A percentile compares a stretch with the other conserved stretches of the same genome.
phyloP scores from a whole-genome alignment of 1,284 basidiomycete genomes.

The Cryptococcus jaspeensis region DNA sequence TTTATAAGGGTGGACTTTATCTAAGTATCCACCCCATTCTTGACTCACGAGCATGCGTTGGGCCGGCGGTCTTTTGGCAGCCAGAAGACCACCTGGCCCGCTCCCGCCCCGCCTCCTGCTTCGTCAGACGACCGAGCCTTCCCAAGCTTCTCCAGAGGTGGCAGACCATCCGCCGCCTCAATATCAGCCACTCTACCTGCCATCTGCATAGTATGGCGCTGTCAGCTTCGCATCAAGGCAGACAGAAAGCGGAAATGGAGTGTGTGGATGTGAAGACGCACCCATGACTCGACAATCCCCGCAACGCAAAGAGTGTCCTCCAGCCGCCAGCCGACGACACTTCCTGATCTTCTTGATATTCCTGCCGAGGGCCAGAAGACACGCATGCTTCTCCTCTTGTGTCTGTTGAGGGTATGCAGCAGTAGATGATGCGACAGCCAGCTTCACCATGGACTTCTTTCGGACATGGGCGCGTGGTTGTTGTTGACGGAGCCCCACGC shows the following conservation, averaged over 20 bases:
- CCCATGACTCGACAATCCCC: constrained; percentile 25
- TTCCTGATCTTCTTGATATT: constrained; percentile 9
- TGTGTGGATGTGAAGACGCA: not conserved
- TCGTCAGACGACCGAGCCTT: not conserved
- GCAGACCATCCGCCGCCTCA: not conserved
- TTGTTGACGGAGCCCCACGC: constrained; percentile 9
- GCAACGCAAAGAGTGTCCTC: constrained; percentile 25
- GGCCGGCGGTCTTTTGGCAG: constrained; percentile 7
- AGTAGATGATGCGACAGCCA: not conserved
- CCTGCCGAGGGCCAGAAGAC: constrained; percentile 38
- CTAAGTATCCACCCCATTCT: too few relatives aligned
- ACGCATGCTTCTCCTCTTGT: constrained; percentile 15
- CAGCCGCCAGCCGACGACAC: constrained; percentile 31
- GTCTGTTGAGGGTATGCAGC: too few relatives aligned
- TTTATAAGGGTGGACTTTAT: too few relatives aligned
- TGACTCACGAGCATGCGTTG: constrained; percentile 15
- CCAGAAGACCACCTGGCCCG: constrained; percentile 1
- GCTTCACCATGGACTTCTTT: not conserved
- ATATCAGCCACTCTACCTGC: not conserved
- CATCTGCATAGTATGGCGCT: not conserved
- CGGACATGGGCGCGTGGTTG: not conserved
- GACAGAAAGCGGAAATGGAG: not conserved
- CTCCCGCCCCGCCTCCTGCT: too few relatives aligned
- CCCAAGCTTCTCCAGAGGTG: not conserved
- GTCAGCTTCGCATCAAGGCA: not conserved